A percentile compares a stretch with the other conserved stretches of the same genome.
Evolutionary conservation across 495 filamentous ascomycete species (phyloP).

Genomic region (Tetracladium setigerum): DNA sequence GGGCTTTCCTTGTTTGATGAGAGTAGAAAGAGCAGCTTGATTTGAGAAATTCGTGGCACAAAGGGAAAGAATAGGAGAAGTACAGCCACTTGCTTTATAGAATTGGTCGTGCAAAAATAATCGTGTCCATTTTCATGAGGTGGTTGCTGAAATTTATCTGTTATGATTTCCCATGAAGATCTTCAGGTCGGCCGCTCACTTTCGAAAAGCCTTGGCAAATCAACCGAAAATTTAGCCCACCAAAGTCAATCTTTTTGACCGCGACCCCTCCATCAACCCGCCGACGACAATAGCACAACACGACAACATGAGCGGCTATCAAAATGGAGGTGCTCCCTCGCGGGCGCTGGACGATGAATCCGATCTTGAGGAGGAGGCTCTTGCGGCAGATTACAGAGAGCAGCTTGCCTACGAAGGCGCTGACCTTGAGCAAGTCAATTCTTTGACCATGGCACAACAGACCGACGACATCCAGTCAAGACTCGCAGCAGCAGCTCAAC

Average conservation of each 20-base stretch:
- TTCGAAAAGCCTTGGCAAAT: too few species aligned
- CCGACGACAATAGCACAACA: slow-evolving; percentile 1
- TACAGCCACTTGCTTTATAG: too few species aligned
- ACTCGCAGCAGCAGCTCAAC: slow-evolving; percentile 82
- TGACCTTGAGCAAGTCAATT: slow-evolving; percentile 59
- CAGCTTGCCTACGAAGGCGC: slow-evolving; percentile 89
- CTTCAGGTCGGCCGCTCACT: too few species aligned
- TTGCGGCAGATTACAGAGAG: slow-evolving; percentile 89
- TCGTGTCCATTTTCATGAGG: too few species aligned
- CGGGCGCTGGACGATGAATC: slow-evolving; percentile 68
- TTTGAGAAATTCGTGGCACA: too few species aligned
- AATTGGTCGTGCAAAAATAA: too few species aligned
- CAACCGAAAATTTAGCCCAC: background rate
- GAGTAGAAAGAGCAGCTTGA: too few species aligned
- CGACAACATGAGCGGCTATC: slow-evolving; percentile 39
- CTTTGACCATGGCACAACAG: slow-evolving; percentile 43
- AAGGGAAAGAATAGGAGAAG: too few species aligned
- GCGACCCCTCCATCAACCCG: slow-evolving; percentile 6
- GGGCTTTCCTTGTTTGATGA: too few species aligned
- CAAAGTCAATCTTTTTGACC: slow-evolving; percentile 1
- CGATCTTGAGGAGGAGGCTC: slow-evolving; percentile 88
- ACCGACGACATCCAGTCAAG: slow-evolving; percentile 83
- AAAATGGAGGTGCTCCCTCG: slow-evolving; percentile 41
- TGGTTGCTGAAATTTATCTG: too few species aligned
- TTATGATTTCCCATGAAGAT: too few species aligned